These are phyloP conservation scores for Zygosaccharomyces sapae DNA, from an alignment of 1,139 yeast genomes.

Conservation along the genomic window DNA sequence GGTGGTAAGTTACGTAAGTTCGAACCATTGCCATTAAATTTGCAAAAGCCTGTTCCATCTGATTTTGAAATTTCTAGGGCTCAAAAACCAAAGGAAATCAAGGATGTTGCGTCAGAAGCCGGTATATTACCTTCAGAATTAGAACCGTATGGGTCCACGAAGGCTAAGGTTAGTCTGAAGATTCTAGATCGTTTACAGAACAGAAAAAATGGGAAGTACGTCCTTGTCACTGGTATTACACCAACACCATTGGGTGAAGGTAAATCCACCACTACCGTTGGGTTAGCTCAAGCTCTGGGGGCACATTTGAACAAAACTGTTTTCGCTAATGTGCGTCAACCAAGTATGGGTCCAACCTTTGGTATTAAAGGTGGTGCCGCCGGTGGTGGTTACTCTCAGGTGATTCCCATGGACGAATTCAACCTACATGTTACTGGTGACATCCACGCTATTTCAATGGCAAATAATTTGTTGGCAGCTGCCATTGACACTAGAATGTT, in stretches of 20 bases:
- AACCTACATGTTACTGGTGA: constrained; percentile 98
- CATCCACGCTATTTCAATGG: constrained; percentile 94
- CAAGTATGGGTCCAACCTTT: constrained; percentile 98
- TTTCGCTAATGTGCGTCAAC: constrained; percentile 96
- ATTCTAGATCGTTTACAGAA: constrained; percentile 66
- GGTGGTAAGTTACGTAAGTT: constrained; percentile 32
- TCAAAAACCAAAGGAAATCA: constrained; percentile 81
- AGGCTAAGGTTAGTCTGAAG: constrained; percentile 82
- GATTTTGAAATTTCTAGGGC: constrained; percentile 90
- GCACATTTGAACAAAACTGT: constrained; percentile 85
- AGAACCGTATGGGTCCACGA: constrained; percentile 87
- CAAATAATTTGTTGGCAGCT: constrained; percentile 92
- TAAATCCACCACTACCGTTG: constrained; percentile 94
- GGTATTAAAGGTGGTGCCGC: constrained; percentile 99
- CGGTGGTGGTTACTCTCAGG: constrained; percentile 98
- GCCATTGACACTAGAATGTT: constrained; percentile 97
- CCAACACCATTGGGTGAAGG: constrained; percentile 99
- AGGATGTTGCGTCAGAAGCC: constrained; percentile 76
- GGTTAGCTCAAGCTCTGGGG: constrained; percentile 92
- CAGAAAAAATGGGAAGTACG: constrained; percentile 79
- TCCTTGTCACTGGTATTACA: constrained; percentile 93
- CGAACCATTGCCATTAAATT: constrained; percentile 57
- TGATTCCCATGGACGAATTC: constrained; percentile 98
- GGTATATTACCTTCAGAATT: constrained; percentile 79
- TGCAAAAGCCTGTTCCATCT: constrained; percentile 81